A percentile compares a stretch with the other conserved stretches of the same genome.
These are phyloP conservation scores for Saprolegnia parasitica DNA, from an alignment of 352 stramenopile species.

Conservation along the genomic window DNA sequence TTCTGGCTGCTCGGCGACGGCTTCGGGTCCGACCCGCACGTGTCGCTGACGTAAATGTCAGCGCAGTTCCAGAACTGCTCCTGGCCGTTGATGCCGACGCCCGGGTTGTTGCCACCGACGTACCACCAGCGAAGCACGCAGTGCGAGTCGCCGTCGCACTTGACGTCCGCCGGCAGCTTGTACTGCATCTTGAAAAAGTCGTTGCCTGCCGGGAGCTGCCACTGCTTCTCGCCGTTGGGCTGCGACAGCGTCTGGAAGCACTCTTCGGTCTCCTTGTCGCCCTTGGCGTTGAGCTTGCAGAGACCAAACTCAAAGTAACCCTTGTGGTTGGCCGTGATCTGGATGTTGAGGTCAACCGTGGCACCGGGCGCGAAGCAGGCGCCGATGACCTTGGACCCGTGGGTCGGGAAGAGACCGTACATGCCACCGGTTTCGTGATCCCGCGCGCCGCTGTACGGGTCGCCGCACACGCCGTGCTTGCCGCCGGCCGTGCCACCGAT, in stretches of 20 bases:
- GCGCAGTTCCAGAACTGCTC: slow-evolving; percentile 36
- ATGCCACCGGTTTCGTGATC: slow-evolving; percentile 22
- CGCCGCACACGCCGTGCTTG: slow-evolving; percentile 21
- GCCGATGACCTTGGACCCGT: slow-evolving; percentile 14
- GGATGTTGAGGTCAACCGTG: slow-evolving; percentile 37
- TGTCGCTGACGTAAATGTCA: slow-evolving; percentile 29
- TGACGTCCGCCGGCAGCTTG: slow-evolving; percentile 23
- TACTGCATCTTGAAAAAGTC: slow-evolving; percentile 29
- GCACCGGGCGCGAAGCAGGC: slow-evolving; percentile 17
- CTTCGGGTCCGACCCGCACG: not conserved
- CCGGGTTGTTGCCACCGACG: slow-evolving; percentile 29
- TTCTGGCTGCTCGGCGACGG: not conserved
- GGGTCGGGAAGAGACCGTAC: slow-evolving; percentile 14
- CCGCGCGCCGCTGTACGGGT: slow-evolving; percentile 5
- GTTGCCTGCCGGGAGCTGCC: slow-evolving; percentile 23
- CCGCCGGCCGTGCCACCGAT: not conserved
- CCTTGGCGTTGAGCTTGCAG: slow-evolving; percentile 33
- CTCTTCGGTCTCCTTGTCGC: slow-evolving; percentile 25
- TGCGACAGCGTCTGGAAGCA: slow-evolving; percentile 36
- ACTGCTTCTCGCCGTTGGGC: slow-evolving; percentile 30
- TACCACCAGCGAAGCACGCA: slow-evolving; percentile 33
- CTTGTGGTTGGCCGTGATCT: slow-evolving; percentile 44
- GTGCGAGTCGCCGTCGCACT: slow-evolving; percentile 30
- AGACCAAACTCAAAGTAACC: slow-evolving; percentile 52
- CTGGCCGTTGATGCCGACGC: slow-evolving; percentile 27